Evolutionary conservation across 345 rosid species (phyloP), one percentile per base, ranked within the genome.

Genomic region (Cardamine chenopodiifolia): DNA sequence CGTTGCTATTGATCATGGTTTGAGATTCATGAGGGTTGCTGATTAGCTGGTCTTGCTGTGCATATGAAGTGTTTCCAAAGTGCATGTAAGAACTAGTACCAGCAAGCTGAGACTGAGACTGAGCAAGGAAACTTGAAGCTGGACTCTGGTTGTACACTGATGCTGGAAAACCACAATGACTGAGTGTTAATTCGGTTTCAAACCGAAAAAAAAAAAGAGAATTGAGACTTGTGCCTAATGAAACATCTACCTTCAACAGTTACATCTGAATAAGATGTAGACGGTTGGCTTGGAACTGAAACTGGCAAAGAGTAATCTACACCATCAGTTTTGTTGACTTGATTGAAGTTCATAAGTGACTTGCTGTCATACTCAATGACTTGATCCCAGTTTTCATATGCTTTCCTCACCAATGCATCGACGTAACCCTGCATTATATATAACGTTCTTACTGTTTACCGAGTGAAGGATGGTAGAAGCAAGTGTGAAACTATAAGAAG

Each of bases 351-450:
- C 73, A 85, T 56, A 35, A 88, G 84, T 60, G 98, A 90, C 74
- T 89, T 89, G 63, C 90, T 90, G 68, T 95, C 98, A 82, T 90
- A 90, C 79, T 92, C 98, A 47, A 89, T 69, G 4, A 92, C 98
- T 57, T 86, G 91, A 79, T 79, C 85, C 99, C 99, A 95, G 49
- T 92, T 92, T n/a, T 92, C 99, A 81, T 95, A 95, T 2, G 99
- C 98, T 83, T 92, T 89, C 83, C 84, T 95, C 83, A 95, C 98
- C 78, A 87, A 81, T 23, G 87, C 78, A 77, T 95, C 99, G 11
- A 92, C 96, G 63, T 85, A 78, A 42, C 85, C 88, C 99, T 95
- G 73, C 2, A 70, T 40, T 40, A 66, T 9, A 67, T 58, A 48
- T 39, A 66, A 19, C 23, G 15, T 50, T n/a, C 56, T 37, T 37